Evolutionary conservation across 768 basidiomycete species (phyloP).

Genomic region (Serendipita sp.): DNA sequence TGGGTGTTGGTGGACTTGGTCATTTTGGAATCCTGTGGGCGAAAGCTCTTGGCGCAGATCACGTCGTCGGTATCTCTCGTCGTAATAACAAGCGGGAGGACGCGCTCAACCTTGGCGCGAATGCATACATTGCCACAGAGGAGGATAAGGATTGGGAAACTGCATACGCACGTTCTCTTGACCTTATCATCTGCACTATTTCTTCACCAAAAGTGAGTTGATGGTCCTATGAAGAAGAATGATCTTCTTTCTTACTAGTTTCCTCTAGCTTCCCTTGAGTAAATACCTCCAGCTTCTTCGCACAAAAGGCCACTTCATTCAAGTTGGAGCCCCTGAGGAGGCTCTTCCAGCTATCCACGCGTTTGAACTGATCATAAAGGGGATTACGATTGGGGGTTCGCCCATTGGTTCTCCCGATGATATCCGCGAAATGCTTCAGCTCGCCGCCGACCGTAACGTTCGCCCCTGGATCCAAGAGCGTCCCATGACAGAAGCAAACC

Average conservation of each 20-base stretch:
- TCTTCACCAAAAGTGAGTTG: constrained; percentile 20
- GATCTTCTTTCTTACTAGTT: constrained; percentile 24
- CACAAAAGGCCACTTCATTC: constrained; percentile 38
- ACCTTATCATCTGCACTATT: constrained; percentile 25
- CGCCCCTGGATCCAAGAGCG: constrained; percentile 31
- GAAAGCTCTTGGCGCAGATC: constrained; percentile 37
- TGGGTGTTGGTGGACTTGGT: constrained; percentile 49
- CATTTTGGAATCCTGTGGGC: constrained; percentile 27
- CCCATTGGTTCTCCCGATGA: constrained; percentile 44
- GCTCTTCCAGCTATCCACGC: constrained; percentile 25
- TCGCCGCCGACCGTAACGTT: constrained; percentile 38
- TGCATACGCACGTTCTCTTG: constrained; percentile 20
- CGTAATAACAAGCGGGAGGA: constrained; percentile 36
- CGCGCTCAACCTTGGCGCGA: constrained; percentile 40
- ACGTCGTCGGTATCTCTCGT: constrained; percentile 41
- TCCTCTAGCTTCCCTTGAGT: constrained; percentile 19
- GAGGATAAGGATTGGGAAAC: constrained; percentile 15
- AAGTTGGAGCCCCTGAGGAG: constrained; percentile 40
- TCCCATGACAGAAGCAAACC: constrained; percentile 31
- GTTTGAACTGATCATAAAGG: constrained; percentile 20
- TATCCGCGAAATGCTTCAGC: constrained; percentile 41
- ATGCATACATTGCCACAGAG: constrained; percentile 33
- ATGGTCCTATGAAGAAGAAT: constrained; percentile 28
- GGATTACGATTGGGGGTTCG: constrained; percentile 15
- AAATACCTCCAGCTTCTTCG: constrained; percentile 29